These are phyloP conservation scores for Pseudopithomyces maydicus DNA, from an alignment of 2,329 filamentous ascomycete species.

Conservation along the genomic window DNA sequence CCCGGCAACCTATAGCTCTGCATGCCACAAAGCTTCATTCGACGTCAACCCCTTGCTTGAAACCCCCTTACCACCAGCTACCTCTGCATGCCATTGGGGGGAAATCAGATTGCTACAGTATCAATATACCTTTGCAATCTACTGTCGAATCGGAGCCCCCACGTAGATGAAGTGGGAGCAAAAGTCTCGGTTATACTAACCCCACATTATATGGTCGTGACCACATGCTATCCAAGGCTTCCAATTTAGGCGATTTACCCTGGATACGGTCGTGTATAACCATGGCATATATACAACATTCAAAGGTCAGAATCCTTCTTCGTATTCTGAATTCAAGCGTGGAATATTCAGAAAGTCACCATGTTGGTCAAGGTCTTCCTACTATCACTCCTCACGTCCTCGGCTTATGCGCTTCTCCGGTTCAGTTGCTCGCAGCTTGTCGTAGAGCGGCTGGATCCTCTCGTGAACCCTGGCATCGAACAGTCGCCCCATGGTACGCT, in stretches of 20 bases:
- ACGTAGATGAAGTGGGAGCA: not conserved
- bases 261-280: not conserved
- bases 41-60: slow-evolving; percentile 11
- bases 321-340: too few species aligned
- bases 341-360: not conserved
- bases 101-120: slow-evolving; percentile 4
- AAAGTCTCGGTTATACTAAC: slow-evolving; percentile 8
- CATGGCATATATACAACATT: too few species aligned
- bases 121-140: not conserved
- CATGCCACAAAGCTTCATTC: slow-evolving; percentile 24
- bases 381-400: slow-evolving; percentile 18
- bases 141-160: not conserved
- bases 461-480: slow-evolving; percentile 23
- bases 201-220: slow-evolving; percentile 13
- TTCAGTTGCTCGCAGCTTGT: slow-evolving; percentile 31
- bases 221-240: not conserved
- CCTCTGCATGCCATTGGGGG: slow-evolving; percentile 10
- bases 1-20: slow-evolving; percentile 12
- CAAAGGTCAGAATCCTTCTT: too few species aligned
- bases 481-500: slow-evolving; percentile 18
- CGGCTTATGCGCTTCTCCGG: slow-evolving; percentile 20
- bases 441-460: slow-evolving; percentile 26
- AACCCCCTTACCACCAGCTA: not conserved
- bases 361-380: slow-evolving; percentile 2
- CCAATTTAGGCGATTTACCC: slow-evolving; percentile 1